Percentiles rank a stretch among this genome's conserved stretches.
These are phyloP conservation scores for Sporobolus alterniflorus DNA, from an alignment of 202 grass and related monocot species.

Conservation along the genomic window DNA sequence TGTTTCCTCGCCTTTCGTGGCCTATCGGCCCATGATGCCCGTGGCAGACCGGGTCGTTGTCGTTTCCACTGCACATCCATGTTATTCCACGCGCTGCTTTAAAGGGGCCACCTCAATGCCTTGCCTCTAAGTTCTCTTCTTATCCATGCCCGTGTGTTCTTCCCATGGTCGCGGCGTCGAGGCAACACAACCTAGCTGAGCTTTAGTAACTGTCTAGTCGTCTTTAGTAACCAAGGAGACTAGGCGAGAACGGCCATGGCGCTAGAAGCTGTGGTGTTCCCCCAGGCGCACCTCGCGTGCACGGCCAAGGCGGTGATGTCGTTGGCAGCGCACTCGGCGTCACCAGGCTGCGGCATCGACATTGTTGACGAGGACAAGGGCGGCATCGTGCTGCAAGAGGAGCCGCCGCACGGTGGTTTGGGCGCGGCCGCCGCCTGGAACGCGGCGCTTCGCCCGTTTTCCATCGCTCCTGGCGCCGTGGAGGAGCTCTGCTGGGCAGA, in stretches of 20 bases:
- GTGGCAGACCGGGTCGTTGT: conserved; percentile 49
- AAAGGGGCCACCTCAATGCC: conserved; percentile 17
- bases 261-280: conserved; percentile 56
- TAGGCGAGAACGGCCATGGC: conserved; percentile 9
- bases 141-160: neutral
- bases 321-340: conserved; percentile 5
- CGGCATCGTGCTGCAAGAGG: conserved; percentile 44
- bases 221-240: neutral
- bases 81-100: conserved; percentile 33
- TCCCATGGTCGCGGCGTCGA: conserved; percentile 4
- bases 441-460: conserved; percentile 23
- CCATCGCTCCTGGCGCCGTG: conserved; percentile 1
- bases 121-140: neutral
- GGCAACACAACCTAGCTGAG: neutral
- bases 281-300: conserved; percentile 26
- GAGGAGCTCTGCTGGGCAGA: conserved; percentile 44
- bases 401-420: neutral
- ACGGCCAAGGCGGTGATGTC: neutral
- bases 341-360: conserved; percentile 37
- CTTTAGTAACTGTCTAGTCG: neutral
- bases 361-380: conserved; percentile 39
- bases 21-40: neutral
- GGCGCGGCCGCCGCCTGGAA: conserved; percentile 11
- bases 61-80: conserved; percentile 28
- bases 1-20: conserved; percentile 1